Evolutionary conservation across 163 green algal species (phyloP), one percentile per base, ranked within the genome.

Genomic region (Scenedesmus sp.): DNA sequence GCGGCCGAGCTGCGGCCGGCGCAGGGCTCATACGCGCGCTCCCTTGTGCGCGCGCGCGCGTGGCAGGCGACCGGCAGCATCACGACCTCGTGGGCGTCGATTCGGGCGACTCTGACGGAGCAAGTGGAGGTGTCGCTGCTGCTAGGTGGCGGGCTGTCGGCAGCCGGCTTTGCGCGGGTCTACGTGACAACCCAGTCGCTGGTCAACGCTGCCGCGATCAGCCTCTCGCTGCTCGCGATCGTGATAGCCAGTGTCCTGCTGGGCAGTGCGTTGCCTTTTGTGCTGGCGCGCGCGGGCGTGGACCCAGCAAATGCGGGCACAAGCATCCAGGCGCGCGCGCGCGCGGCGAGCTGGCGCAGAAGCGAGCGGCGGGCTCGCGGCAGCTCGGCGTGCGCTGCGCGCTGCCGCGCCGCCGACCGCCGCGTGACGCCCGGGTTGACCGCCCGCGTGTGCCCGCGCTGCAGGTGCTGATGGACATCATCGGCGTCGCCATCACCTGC

Each of bases 221-320:
- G 87, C n/a, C 14, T 89, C 3, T 94, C 90, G 11, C 87, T 98
- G 33, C 92, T 97, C 51, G 31, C 87, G 13, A 98, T 98, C 50
- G 94, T 98, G 1, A 79, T 95, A 44, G 89, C 85, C 5, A 92
- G 78, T 10, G 92, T 97, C 51, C 36, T 96, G 26, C 80, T 93
- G 18, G 94, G 94, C 11, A 92, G 90, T 1, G 85, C 78, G 33
- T 88, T 98, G 69, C 95, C 95, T 0, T 98, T 98, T 87, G 18
- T 20, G 15, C 22, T 75, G 54, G 82, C 87, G 3, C 75, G 85
- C 4, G 51, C 71, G 10, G 92, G 93, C 4, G 50, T 96, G 39
- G 95, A 98, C 75, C 92, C 94, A 1, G 94, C 94, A 28, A 96
- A 98, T 66, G 93, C 95, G 2, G 94, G 94, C 4, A 98, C 93